A percentile compares a stretch with the other conserved stretches of the same genome.
Conservation (phyloP, 140 eudicot genomes). For the Senecio squalidus region DNA sequence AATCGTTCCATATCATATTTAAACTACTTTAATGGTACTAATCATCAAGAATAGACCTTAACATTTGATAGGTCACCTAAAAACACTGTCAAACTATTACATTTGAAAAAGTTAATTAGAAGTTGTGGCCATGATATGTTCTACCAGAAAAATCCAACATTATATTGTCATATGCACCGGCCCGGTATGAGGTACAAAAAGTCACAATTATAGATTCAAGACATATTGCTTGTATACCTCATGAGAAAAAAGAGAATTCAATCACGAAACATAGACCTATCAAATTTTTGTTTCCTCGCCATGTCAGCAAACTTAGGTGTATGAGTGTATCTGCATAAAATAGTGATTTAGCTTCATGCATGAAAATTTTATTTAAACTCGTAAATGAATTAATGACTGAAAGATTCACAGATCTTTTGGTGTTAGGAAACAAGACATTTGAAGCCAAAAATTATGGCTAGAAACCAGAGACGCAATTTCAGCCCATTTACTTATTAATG, state of each 20-base stretch:
- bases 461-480: background rate
- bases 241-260: background rate
- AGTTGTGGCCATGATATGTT: conserved; percentile 24
- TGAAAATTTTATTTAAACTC: background rate
- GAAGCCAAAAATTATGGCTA: too few relatives aligned
- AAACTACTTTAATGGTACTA: conserved; percentile 1
- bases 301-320: background rate
- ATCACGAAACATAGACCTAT: background rate
- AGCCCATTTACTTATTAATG: background rate
- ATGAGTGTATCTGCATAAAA: too few relatives aligned
- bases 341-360: background rate
- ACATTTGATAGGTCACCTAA: conserved; percentile 5
- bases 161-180: conserved; percentile 11
- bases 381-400: background rate
- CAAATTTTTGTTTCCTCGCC: background rate
- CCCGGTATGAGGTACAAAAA: conserved; percentile 8
- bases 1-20: background rate
- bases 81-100: background rate
- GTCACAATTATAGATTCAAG: conserved; percentile 3
- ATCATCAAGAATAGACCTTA: conserved; percentile 19
- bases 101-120: background rate
- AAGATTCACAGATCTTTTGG: too few relatives aligned
- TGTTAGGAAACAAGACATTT: too few relatives aligned
- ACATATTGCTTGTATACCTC: background rate
- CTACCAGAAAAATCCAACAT: conserved; percentile 10